Percentiles rank a stretch among this genome's conserved stretches.
These are phyloP conservation scores for Coemansia sp. DNA, from an alignment of 192 early-diverging fungal species.

Conservation along the genomic window DNA sequence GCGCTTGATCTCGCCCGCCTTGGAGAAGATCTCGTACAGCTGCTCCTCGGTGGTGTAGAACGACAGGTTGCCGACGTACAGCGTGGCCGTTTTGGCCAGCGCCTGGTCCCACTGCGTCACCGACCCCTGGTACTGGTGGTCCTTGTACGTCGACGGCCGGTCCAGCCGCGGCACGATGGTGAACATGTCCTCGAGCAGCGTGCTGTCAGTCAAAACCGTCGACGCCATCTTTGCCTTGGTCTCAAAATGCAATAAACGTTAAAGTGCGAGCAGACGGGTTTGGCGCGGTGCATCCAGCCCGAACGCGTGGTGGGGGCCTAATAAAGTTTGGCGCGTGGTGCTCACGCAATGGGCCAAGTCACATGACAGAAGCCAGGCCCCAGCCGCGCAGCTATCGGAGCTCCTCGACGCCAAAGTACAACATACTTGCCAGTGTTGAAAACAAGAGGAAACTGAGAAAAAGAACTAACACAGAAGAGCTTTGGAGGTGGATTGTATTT, in stretches of 20 bases:
- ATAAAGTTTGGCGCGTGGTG: not conserved
- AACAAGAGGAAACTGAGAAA: no score
- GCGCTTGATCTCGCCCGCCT: conserved; percentile 94
- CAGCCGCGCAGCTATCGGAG: no score
- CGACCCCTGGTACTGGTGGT: conserved; percentile 66
- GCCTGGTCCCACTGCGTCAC: conserved; percentile 30
- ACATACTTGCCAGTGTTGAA: no score
- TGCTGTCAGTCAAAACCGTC: conserved; percentile 13
- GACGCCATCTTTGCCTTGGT: not conserved
- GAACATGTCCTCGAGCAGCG: conserved; percentile 24
- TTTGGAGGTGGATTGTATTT: no score
- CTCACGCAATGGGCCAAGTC: not conserved
- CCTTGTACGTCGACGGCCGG: conserved; percentile 80
- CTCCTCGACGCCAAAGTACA: no score
- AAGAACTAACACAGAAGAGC: no score
- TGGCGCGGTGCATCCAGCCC: no score
- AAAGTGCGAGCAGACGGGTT: no score
- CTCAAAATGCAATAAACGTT: not conserved
- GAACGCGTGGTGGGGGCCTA: no score
- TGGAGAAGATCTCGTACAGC: conserved; percentile 92
- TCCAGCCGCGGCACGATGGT: conserved; percentile 67
- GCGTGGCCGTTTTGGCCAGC: conserved; percentile 61
- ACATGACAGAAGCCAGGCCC: no score
- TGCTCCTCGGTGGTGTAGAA: conserved; percentile 99
- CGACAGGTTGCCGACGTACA: conserved; percentile 96